Base-by-base conservation (phyloP, 2,329 filamentous ascomycete genomes). In the Nemania sp. region DNA sequence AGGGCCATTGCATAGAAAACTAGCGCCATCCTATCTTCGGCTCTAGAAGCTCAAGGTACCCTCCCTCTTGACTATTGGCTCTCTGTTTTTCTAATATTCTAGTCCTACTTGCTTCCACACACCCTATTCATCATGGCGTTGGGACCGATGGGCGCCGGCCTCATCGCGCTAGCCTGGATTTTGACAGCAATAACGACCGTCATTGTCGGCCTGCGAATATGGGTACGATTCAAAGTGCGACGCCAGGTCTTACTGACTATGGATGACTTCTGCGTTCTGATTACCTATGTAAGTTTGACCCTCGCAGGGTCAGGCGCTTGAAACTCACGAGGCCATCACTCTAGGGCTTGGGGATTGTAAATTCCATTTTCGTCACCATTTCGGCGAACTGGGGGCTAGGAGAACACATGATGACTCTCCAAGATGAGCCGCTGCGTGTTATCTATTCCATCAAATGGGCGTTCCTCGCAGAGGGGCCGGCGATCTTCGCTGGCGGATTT, bases 371-470 rank as follows among this genome's bases (percentile, higher is more conserved):
- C 25, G 46, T 65, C 13, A 62, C 63, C 5, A 52, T 65, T 0
- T 54, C 60, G 3, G 47, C 51, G 11, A 35, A 40, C n/a, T 67
- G 63, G 65, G 65, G 65, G 5, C 52, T 67, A 12, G 65, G 65
- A 4, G 34, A 60, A 15, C 65, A 67, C 13, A 43, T 56, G 3
- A 25, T 29, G 20, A 10, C 20, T 11, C 12, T 63, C 39, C 7
- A 25, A 25, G 49, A 52, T 2, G 45, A 25, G 7, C 59, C 56
- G 1, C 15, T 25, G 2, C 25, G 40, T 20, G 34, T 54, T 1
- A 45, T 62, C 11, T 55, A 64, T 40, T 37, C 63, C 3, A 57
- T 65, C 40, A 67, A 67, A 56, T 67, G 61, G 58, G 61, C 65
- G 10, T 64, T 62, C 25, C 39, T 67, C 0, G 63, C 58, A 37